These are phyloP conservation scores for Fusarium oxysporum DNA, from an alignment of 2,329 filamentous ascomycete species.

Conservation along the genomic window DNA sequence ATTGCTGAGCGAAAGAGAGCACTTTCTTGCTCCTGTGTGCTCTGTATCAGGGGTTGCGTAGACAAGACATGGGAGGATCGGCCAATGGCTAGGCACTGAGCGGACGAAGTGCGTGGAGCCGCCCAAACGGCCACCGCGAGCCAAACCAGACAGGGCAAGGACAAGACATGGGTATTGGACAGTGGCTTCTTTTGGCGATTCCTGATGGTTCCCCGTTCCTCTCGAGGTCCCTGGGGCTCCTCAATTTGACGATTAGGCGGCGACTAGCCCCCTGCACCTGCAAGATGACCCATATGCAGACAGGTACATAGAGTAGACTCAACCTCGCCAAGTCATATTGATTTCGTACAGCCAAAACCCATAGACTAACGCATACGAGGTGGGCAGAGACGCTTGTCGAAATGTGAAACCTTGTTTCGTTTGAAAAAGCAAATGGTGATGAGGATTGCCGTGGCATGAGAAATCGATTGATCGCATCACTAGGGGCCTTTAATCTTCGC, in stretches of 20 bases:
- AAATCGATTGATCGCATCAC: slow-evolving; percentile 14
- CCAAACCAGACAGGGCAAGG: slow-evolving; percentile 41
- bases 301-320: slow-evolving; percentile 8
- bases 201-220: slow-evolving; percentile 21
- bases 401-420: slow-evolving; percentile 8
- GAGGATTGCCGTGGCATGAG: slow-evolving; percentile 8
- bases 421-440: not conserved
- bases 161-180: slow-evolving; percentile 30
- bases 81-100: slow-evolving; percentile 40
- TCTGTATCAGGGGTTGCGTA: slow-evolving; percentile 26
- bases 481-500: slow-evolving; percentile 7
- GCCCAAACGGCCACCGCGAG: slow-evolving; percentile 34
- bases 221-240: slow-evolving; percentile 29
- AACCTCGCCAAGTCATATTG: slow-evolving; percentile 36
- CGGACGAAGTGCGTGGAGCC: slow-evolving; percentile 35
- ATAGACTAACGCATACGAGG: slow-evolving; percentile 16
- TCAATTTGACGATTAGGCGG: slow-evolving; percentile 37
- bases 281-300: slow-evolving; percentile 29
- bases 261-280: slow-evolving; percentile 43
- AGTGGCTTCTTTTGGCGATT: slow-evolving; percentile 38
- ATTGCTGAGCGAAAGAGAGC: slow-evolving; percentile 39
- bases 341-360: slow-evolving; percentile 26
- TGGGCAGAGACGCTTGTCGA: slow-evolving; percentile 27
- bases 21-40: slow-evolving; percentile 22
- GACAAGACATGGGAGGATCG: slow-evolving; percentile 27